Percentiles rank a stretch among this genome's conserved stretches.
Conservation (phyloP, 768 basidiomycete genomes). For the Sarcodon aspratus region DNA sequence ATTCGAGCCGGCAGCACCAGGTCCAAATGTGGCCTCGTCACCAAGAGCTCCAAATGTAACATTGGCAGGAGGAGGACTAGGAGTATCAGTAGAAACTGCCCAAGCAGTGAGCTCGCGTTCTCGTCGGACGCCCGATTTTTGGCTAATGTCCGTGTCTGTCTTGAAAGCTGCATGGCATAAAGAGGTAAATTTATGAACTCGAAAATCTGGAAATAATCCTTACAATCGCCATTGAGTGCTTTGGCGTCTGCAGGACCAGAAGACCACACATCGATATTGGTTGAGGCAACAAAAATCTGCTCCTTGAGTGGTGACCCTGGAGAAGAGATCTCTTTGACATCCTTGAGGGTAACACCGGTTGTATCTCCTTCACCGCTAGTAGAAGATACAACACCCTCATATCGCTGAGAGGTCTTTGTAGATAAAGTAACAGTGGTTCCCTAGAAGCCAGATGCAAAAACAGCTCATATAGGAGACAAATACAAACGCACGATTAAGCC, state of each 20-base stretch:
- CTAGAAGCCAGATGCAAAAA: constrained; percentile 22
- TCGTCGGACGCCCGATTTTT: constrained; percentile 36
- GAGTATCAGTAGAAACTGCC: constrained; percentile 29
- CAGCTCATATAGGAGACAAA: constrained; percentile 7
- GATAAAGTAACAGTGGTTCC: constrained; percentile 71
- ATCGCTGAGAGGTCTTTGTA: constrained; percentile 61
- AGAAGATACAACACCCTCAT: constrained; percentile 59
- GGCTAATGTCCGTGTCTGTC: constrained; percentile 71
- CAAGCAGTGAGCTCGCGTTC: constrained; percentile 80
- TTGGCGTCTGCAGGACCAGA: constrained; percentile 67
- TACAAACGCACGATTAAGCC: constrained; percentile 54
- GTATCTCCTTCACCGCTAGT: constrained; percentile 57
- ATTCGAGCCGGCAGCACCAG: constrained; percentile 27
- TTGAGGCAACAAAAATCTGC: constrained; percentile 52
- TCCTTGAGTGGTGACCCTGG: constrained; percentile 66
- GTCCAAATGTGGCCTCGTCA: constrained; percentile 66
- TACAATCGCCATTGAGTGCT: constrained; percentile 61
- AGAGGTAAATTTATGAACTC: neutral
- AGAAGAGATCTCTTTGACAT: constrained; percentile 61
- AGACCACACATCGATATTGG: constrained; percentile 63
- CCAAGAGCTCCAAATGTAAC: constrained; percentile 19
- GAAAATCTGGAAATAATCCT: constrained; percentile 17
- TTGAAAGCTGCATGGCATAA: constrained; percentile 47
- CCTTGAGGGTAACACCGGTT: constrained; percentile 61
- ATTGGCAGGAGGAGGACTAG: constrained; percentile 18